Evolutionary conservation across 805 yeast genomes (phyloP), one percentile per base, ranked within the genome.

Genomic region (Metschnikowia bowlesiae): DNA sequence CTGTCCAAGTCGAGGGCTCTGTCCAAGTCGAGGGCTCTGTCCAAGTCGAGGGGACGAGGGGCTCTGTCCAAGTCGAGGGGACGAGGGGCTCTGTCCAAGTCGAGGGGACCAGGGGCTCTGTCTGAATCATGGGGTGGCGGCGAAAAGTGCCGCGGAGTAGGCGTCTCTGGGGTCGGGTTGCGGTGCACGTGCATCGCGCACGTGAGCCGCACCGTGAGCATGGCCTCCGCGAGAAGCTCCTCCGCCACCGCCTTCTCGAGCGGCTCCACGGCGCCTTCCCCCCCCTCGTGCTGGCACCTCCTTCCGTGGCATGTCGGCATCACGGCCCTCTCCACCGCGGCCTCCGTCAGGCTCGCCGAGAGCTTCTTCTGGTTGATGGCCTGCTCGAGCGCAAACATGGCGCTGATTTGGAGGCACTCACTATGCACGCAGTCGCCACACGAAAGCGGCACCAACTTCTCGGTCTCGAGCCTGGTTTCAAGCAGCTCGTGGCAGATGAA

Each of bases 391-490:
- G 50, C 46, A n/a, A 47, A 44, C 13, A 50, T 51, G 36, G 52
- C 52, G 16, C 45, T 48, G 11, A 53, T 39, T 2, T 66, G 51
- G 13, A 82, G 68, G 60, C 89, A 84, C 49, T 81, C 80, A 46
- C 80, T 83, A 60, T 84, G 89, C 37, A 75, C 69, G 40, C 68
- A 63, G 60, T 83, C 87, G 1, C 75, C 78, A 64, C 89, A 84
- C 37, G 62, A 63, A 32, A 83, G 65, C 49, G 74, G 75, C 11
- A 83, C 63, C 1, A 81, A 62, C 41, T 67, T 70, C 56, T 76
- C 84, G 9, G 74, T 68, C 16, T 63, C 63, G 29, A 78, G 65
- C 44, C 75, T 77, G 30, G 74, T 70, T 14, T 71, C 69, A 4
- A 82, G 62, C 2, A 73, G 68, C 46, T 83, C 82, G 6, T 75